Evolutionary conservation across 805 yeast genomes (phyloP), one percentile per base, ranked within the genome.

Genomic region (Barnettozyma sucrosica): DNA sequence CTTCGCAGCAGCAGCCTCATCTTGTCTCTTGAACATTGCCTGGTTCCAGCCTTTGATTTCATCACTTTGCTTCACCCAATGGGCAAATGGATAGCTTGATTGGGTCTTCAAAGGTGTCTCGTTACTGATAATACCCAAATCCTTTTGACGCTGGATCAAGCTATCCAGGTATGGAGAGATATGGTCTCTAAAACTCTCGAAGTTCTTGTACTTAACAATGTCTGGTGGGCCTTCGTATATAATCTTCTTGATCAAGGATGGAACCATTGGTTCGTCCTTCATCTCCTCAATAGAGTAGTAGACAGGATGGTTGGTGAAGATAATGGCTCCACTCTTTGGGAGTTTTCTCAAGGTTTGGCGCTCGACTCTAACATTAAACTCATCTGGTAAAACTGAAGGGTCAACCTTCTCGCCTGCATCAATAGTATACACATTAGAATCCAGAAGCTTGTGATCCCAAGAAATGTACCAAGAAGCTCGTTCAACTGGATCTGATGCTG

Each of bases 231-330:
- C 88, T 61, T 83, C 88, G 52, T 66, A 77, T 30, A 83, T 66
- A 44, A 81, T 79, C 55, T 80, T 82, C 58, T 76, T 75, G 43
- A 83, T 62, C 43, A 83, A 67, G 0, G 85, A 77, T 7, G 89
- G 89, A 23, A 85, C 77, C 57, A 82, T 63, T 3, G 95, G 92
- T 59, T 84, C 89, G 57, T 85, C 89, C 51, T 85, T 84, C 79
- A 85, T 80, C 58, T 86, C 92, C 36, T 85, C 90, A 37, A 85
- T 79, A 2, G 85, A 77, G 63, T 85, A 85, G 59, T 82, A 85
- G n/a, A 82, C 71, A 5, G 89, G 90, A 60, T 83, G 90, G 59
- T 83, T 83, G 24, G 89, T 80, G 69, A 83, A 83, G 43, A 83
- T 79, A 50, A 83, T 79, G 3, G 89, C 89, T 41, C 70, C 57